Evolutionary conservation across 495 filamentous ascomycete species (phyloP), one percentile per base, ranked within the genome.

Genomic region (Hypoxylon cercidicola): DNA sequence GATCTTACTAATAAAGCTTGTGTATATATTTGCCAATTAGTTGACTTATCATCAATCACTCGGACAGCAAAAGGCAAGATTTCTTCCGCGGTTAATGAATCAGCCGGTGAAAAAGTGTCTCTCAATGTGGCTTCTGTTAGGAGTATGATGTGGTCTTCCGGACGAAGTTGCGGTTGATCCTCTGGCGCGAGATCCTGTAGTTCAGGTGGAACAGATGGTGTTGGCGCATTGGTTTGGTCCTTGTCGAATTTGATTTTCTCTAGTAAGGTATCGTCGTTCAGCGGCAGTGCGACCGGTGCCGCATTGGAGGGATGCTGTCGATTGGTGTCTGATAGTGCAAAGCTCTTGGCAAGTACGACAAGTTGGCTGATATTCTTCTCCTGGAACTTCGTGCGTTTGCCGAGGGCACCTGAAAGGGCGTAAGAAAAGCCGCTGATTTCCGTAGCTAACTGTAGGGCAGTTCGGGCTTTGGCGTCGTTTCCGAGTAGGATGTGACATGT

Each of bases 21-120:
- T 0, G 95, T 97, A 72, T 99, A 98, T 18, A 97, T 88, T 75
- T 98, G 96, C 95, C 95, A 99, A 75, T 98, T 98, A 2, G 92
- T 93, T 64, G 90, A 90, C 46, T 93, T 92, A 53, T 95, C 93
- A 13, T 90, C 83, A 16, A 99, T 83, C 0, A 98, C 96, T 15
- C 95, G 87, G 18, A 88, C 88, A 4, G 93, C 96, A 73, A 93
- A 98, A 0, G 95, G 95, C 13, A 93, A 76, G 34, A 97, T 93
- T 74, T 97, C 92, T 72, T 99, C 96, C 18, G 93, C 84, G 0
- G 93, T 98, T 23, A 98, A 81, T 1, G 90, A 90, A 72, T 97
- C 88, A 4, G 87, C 81, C 0, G 95, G 94, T 0, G 89, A 87
- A 48, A 87, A 84, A 0, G 89, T 92, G 68, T 97, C 97, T 43